Evolutionary conservation across 2,329 filamentous ascomycete genomes (phyloP).

Genomic region (Neopestalotiopsis sp.): DNA sequence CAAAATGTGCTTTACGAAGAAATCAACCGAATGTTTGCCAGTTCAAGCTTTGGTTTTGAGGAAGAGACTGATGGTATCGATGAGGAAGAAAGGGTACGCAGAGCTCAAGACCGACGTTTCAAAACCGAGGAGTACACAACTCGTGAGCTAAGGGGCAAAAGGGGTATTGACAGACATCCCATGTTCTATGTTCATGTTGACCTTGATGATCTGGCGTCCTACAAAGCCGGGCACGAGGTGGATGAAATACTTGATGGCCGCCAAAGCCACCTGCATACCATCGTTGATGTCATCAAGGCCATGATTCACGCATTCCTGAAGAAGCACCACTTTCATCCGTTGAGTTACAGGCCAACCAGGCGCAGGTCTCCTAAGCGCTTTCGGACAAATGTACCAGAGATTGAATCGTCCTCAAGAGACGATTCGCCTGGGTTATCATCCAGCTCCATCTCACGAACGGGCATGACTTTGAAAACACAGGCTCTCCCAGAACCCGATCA

Average conservation of each 20-base stretch:
- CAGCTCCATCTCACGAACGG: constrained; percentile 8
- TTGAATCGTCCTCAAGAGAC: constrained; percentile 22
- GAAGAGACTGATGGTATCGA: constrained; percentile 52
- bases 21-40: constrained; percentile 77
- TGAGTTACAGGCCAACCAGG: constrained; percentile 28
- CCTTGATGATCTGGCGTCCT: constrained; percentile 29
- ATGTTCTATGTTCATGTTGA: constrained; percentile 84
- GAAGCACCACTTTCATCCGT: constrained; percentile 72
- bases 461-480: constrained; percentile 8
- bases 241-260: constrained; percentile 53
- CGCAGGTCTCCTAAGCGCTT: constrained; percentile 11
- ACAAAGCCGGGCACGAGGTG: constrained; percentile 30
- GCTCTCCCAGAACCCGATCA: neutral
- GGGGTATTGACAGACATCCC: constrained; percentile 81
- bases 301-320: constrained; percentile 78
- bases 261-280: constrained; percentile 55
- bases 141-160: constrained; percentile 61
- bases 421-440: constrained; percentile 18
- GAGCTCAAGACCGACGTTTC: constrained; percentile 29
- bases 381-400: constrained; percentile 11
- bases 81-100: constrained; percentile 33
- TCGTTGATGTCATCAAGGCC: constrained; percentile 70
- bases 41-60: constrained; percentile 75
- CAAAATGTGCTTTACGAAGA: constrained; percentile 76
- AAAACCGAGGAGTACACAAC: constrained; percentile 54